Percentiles rank a stretch among this genome's conserved stretches.
These are phyloP conservation scores for Myrica gale DNA, from an alignment of 306 rosid genomes.

Conservation along the genomic window DNA sequence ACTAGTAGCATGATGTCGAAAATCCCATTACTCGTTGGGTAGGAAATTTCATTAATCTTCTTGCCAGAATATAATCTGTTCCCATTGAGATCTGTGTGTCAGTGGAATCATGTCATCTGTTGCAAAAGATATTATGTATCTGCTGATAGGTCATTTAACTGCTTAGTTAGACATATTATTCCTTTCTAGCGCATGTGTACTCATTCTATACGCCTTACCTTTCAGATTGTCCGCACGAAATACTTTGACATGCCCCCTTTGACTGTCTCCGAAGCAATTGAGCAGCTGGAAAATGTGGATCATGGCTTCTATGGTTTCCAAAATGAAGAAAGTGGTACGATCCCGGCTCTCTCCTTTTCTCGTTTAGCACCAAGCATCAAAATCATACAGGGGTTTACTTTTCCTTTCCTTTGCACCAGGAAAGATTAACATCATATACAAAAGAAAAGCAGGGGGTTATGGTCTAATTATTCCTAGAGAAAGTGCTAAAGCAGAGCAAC, in stretches of 20 bases:
- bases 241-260: conserved; percentile 96
- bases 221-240: conserved; percentile 81
- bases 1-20: background rate
- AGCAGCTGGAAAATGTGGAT: conserved; percentile 80
- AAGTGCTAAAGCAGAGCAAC: conserved; percentile 42
- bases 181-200: conserved; percentile 6
- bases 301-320: conserved; percentile 90
- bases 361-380: background rate
- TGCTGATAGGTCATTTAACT: background rate
- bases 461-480: conserved; percentile 86
- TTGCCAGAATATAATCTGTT: background rate
- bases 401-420: conserved; percentile 42
- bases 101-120: background rate
- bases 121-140: background rate
- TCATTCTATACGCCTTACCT: conserved; percentile 23
- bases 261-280: conserved; percentile 82
- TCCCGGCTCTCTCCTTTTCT: background rate
- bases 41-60: background rate
- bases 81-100: background rate
- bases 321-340: conserved; percentile 88
- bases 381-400: conserved; percentile 24
- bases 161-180: conserved; percentile 16
- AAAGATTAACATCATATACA: conserved; percentile 77
- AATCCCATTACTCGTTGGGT: background rate
- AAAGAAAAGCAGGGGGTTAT: conserved; percentile 81